Evolutionary conservation across 129 eudicot species (phyloP), one percentile per base, ranked within the genome.

Genomic region (Helianthus annuus): DNA sequence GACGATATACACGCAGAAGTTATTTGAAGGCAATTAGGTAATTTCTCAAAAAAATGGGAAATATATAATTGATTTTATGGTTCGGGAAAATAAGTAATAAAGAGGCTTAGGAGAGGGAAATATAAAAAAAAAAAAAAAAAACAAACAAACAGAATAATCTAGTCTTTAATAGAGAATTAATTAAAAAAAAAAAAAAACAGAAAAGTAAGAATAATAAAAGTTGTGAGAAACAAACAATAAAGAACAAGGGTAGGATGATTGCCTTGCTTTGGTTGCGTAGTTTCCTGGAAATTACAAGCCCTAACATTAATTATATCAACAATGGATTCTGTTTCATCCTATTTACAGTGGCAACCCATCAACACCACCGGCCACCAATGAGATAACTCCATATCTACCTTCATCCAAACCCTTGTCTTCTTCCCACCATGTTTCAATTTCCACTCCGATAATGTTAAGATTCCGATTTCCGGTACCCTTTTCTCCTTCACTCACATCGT

Each of bases 381-480:
- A 38, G 3, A n/a, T n/a, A 32, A 27, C 17, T 12, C 65, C 40
- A 19, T 19, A 19, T 19, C 22, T 38, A 7, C 22, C 24, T 36
- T 36, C 4, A 51, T 51, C 62, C 7, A 69, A 69, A 32, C 1
- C 16, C 48, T 12, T 29, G 8, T 54, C 7, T 46, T 19, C 14
- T 36, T 65, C 46, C 19, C 15, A 53, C 17, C 49, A 75, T 75
- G 48, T 66, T 75, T 11, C 73, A 11, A 5, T 29, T 12, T 63
- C 40, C 24, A 24, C 72, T 42, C 48, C 9, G 73, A 75, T 66
- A 15, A 75, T 67, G 80, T 45, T 68, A 45, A 56, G 68, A 76
- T 66, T 67, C 61, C 57, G 24, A 13, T 34, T 39, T 63, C 42
- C 12, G 9, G 42, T 59, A 72, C 58, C 59, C 10, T 29, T 3